Base-by-base conservation (phyloP, 2,329 filamentous ascomycete genomes). In the Emergomyces pasteurianus region DNA sequence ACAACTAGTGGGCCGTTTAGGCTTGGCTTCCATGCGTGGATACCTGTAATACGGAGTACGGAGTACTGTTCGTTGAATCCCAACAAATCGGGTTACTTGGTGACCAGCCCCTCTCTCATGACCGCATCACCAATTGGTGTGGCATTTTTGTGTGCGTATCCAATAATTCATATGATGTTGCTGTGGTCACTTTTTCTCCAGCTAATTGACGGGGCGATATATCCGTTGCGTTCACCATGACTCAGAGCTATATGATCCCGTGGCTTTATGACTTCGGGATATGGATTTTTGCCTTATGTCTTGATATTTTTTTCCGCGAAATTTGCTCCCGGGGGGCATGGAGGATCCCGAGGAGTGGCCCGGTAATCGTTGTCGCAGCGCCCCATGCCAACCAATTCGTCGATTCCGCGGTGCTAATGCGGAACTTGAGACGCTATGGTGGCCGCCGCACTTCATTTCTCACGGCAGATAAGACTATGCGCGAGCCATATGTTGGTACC, bases 341-440 rank as follows among this genome's bases (percentile, higher is more conserved):
- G 89, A 88, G 88, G 72, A 86, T 95, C 43, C 90, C 90, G 43
- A 83, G 85, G 67, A 81, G 83, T 61, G 90, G 89, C 0, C 89
- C 90, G 2, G 83, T 95, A 61, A 86, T 95, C 58, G 92, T 95
- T 71, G 90, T 95, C 66, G 90, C 89, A 47, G 90, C 89, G 52
- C 90, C 90, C 61, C 90, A 95, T 76, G 90, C 89, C 63, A 95
- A 95, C 72, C 88, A 90, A 83, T 95, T 95, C 67, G 89, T 95
- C 71, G 90, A 95, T 70, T 89, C 88, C 60, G 81, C 95, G 40
- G 86, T 94, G 66, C 80, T 95, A 58, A 90, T 92, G 81, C 85
- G 89, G 62, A 88, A 88, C 5, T 82, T 95, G 50, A 86, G 87
- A 63, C 84, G 84, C 69, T 89, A 94, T 75, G 86, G 89, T 60